Percentiles rank a stretch among this genome's conserved stretches.
These are phyloP conservation scores for Suhomyces sp. DNA, from an alignment of 805 yeast genomes.

Conservation along the genomic window DNA sequence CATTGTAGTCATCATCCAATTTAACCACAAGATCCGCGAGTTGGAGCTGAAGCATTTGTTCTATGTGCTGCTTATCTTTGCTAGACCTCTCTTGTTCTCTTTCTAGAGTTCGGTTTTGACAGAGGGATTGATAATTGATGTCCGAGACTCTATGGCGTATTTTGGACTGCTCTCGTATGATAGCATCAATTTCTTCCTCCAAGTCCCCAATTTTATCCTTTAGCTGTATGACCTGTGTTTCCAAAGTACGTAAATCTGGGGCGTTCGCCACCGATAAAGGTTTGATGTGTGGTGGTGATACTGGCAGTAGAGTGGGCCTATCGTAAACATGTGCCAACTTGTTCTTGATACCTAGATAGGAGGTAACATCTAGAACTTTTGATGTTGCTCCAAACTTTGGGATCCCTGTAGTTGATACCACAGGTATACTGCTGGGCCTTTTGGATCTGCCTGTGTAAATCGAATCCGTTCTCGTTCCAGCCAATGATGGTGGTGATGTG, in stretches of 20 bases:
- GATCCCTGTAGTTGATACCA: conserved; percentile 4
- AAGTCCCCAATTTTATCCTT: conserved; percentile 12
- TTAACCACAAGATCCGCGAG: conserved; percentile 30
- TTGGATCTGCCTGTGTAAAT: conserved; percentile 9
- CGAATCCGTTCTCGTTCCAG: conserved; percentile 5
- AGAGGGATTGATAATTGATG: conserved; percentile 4
- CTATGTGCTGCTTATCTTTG: conserved; percentile 28
- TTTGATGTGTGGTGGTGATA: too few species aligned
- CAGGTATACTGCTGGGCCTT: conserved; percentile 5
- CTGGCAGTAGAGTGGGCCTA: neutral
- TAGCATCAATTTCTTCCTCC: conserved; percentile 12
- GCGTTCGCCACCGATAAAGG: neutral
- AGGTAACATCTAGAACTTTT: conserved; percentile 5
- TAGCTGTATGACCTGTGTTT: conserved; percentile 8
- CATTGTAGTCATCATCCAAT: conserved; percentile 27
- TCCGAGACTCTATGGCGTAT: conserved; percentile 6
- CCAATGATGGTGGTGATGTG: conserved; percentile 6
- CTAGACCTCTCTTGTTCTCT: conserved; percentile 7
- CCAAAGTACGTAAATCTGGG: conserved; percentile 4
- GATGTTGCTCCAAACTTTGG: neutral
- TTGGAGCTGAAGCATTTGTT: conserved; percentile 26
- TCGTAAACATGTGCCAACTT: conserved; percentile 6
- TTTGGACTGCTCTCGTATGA: conserved; percentile 10
- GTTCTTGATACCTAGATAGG: conserved; percentile 7
- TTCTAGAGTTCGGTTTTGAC: conserved; percentile 7